Evolutionary conservation across 305 asterid species (phyloP).

Genomic region (Solanum hybrid): DNA sequence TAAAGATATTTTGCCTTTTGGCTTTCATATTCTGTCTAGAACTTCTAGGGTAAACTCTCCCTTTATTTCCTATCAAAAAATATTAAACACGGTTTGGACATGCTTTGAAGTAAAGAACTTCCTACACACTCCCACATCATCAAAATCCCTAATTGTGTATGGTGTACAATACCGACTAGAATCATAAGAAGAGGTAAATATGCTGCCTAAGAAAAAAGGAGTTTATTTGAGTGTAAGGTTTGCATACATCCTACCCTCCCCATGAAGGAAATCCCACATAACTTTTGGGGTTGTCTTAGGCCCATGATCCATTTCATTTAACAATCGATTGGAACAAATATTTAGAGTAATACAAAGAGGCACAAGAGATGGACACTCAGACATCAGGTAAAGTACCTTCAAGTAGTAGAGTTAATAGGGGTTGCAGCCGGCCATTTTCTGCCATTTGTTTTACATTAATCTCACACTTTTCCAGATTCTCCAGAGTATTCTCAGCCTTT

Average conservation of each 20-base stretch:
- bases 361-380: not conserved
- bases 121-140: not conserved
- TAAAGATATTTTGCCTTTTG: not conserved
- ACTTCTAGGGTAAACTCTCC: not conserved
- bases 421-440: slow-evolving; percentile 72
- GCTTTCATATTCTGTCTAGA: not conserved
- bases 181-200: not conserved
- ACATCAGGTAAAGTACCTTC: slow-evolving; percentile 44
- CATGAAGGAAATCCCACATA: not conserved
- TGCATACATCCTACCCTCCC: not conserved
- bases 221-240: not conserved
- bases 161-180: not conserved
- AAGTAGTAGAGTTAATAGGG: slow-evolving; percentile 67
- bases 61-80: not conserved
- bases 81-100: not conserved
- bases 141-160: not conserved
- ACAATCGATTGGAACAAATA: not conserved
- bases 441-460: slow-evolving; percentile 93
- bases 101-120: not conserved
- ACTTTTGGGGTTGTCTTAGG: not conserved
- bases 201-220: not conserved
- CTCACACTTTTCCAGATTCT: slow-evolving; percentile 70
- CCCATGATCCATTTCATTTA: not conserved
- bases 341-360: not conserved
- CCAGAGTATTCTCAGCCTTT: slow-evolving; percentile 72